phyloP scores from a whole-genome alignment of 2,329 filamentous ascomycete species.

The Paecilomyces sp. region DNA sequence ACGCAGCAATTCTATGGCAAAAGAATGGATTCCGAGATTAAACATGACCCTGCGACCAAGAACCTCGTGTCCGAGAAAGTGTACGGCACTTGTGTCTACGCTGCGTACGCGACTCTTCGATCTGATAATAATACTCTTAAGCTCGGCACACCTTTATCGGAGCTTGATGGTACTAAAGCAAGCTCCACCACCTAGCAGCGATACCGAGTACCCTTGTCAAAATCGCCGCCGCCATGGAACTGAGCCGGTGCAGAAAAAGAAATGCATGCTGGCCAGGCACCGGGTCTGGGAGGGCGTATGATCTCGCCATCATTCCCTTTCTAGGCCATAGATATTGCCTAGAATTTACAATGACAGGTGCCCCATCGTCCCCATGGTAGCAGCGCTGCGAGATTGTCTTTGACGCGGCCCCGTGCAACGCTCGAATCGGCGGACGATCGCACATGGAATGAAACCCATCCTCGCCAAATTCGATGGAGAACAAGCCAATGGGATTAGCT shows the following conservation, averaged over 20 bases:
- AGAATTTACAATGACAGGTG: neutral
- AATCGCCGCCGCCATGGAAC: neutral
- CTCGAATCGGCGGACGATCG: neutral
- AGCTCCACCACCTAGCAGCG: neutral
- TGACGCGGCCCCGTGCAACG: neutral
- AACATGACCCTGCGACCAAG: neutral
- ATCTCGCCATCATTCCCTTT: neutral
- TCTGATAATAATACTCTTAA: neutral
- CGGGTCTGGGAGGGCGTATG: neutral
- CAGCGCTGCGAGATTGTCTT: neutral
- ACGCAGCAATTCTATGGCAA: neutral
- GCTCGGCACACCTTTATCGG: neutral
- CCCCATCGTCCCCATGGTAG: neutral
- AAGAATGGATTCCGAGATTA: neutral
- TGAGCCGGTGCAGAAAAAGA: neutral
- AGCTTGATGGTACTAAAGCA: neutral
- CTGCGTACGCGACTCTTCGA: neutral
- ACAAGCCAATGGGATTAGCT: neutral
- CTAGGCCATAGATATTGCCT: neutral
- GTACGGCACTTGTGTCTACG: neutral
- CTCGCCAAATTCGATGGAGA: neutral
- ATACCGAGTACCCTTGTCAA: neutral
- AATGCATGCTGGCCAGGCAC: neutral
- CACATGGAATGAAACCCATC: neutral
- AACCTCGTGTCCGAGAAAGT: neutral